Conservation (phyloP, 2,329 filamentous ascomycete species). For the Fusarium albidum region DNA sequence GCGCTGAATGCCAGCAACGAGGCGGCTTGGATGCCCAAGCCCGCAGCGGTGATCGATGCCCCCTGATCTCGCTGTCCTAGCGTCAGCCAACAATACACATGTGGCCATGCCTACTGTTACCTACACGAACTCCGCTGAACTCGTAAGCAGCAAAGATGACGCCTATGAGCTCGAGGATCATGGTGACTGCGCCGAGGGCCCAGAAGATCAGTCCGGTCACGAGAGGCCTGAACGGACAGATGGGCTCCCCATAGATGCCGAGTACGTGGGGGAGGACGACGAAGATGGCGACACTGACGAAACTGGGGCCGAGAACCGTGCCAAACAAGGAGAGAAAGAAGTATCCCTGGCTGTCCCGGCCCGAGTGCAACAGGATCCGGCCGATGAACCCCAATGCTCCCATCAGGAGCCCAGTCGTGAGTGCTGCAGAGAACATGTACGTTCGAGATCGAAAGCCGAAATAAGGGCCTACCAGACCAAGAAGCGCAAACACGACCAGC, state of each 20-base stretch:
- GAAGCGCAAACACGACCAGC: slow-evolving; percentile 49
- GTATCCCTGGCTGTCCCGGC: slow-evolving; percentile 44
- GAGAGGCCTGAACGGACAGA: slow-evolving; percentile 47
- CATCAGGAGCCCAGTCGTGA: slow-evolving; percentile 52
- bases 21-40: slow-evolving; percentile 54
- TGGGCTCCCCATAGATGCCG: slow-evolving; percentile 54
- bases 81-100: slow-evolving; percentile 22
- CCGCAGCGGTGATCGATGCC: slow-evolving; percentile 51
- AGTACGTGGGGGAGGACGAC: slow-evolving; percentile 56
- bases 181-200: slow-evolving; percentile 45
- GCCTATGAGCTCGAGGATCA: slow-evolving; percentile 51
- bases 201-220: slow-evolving; percentile 47
- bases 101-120: slow-evolving; percentile 19
- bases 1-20: slow-evolving; percentile 51
- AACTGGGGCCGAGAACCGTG: slow-evolving; percentile 56
- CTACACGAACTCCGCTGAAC: slow-evolving; percentile 46
- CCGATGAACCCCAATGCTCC: slow-evolving; percentile 58
- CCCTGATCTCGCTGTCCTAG: slow-evolving; percentile 44
- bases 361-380: slow-evolving; percentile 51
- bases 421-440: slow-evolving; percentile 49
- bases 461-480: slow-evolving; percentile 49
- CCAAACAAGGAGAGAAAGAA: slow-evolving; percentile 57
- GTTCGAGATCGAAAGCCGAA: slow-evolving; percentile 51
- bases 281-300: slow-evolving; percentile 55
- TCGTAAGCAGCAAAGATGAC: slow-evolving; percentile 49